A percentile compares a stretch with the other conserved stretches of the same genome.
phyloP scores from a whole-genome alignment of 1,139 yeast genomes.

The Insectozyma bohioensis region DNA sequence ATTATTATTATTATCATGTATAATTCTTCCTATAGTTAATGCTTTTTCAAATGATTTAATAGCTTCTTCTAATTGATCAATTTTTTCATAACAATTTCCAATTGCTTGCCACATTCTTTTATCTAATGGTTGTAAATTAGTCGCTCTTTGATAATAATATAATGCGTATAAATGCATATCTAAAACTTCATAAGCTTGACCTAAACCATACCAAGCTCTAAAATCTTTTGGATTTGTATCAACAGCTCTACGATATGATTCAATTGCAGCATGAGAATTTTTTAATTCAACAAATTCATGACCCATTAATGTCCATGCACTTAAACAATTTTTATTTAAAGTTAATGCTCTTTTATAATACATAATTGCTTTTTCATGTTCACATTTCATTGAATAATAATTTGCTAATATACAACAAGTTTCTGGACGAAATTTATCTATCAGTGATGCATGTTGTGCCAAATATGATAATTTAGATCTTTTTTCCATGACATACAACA shows the following conservation, averaged over 20 bases:
- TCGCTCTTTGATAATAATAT: conserved; percentile 90
- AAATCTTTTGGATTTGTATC: conserved; percentile 87
- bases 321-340: conserved; percentile 73
- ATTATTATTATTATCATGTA: conserved; percentile 12
- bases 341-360: conserved; percentile 89
- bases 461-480: conserved; percentile 78
- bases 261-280: conserved; percentile 97
- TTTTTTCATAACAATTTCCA: conserved; percentile 85
- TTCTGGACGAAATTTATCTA: conserved; percentile 90
- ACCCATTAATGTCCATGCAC: conserved; percentile 99
- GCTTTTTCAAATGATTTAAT: conserved; percentile 61
- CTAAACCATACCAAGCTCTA: conserved; percentile 98
- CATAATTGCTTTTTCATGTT: conserved; percentile 92
- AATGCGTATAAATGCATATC: conserved; percentile 94
- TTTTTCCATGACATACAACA: conserved; percentile 91
- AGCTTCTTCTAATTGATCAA: conserved; percentile 67
- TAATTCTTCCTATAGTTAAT: conserved; percentile 43
- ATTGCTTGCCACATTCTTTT: conserved; percentile 97
- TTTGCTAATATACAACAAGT: conserved; percentile 95
- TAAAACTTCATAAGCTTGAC: conserved; percentile 95
- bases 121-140: conserved; percentile 84
- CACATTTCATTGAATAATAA: conserved; percentile 87
- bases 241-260: conserved; percentile 90
- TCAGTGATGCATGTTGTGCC: conserved; percentile 80
- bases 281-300: conserved; percentile 97